Base-by-base conservation (phyloP, 176 grass and related monocot genomes). In the Metroxylon sagu region DNA sequence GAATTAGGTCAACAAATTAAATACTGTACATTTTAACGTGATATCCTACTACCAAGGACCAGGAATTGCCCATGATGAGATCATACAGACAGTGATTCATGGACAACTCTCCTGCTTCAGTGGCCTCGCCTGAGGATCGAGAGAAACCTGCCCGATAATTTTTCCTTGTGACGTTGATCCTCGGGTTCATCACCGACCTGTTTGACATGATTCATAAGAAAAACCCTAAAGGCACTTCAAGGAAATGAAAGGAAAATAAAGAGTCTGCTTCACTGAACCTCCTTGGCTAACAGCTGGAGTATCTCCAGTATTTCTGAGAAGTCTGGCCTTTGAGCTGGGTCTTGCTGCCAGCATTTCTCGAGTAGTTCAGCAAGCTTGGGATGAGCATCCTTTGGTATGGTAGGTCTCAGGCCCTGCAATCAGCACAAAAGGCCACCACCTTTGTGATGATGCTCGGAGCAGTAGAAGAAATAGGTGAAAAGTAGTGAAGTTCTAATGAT, bases 281-380 rank as follows among this genome's bases (percentile, higher is more conserved):
- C 77, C 59, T 82, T 80, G 65, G 61, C 76, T 66, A 88, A 79
- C 17, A 56, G 29, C 25, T 82, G 70, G 15, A 94, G 50, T 61
- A 79, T 82, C 50, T 82, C 84, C 28, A 88, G 49, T 55, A 94
- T 79, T 75, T 94, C 89, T 28, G 77, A 72, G 49, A 94, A 94
- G 15, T 85, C 83, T 74, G 89, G 84, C 64, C 89, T 87, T 52
- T 72, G 62, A 52, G 84, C 60, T 62, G 89, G 89, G 79, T 88
- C 80, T 59, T 75, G 77, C 59, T 82, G 80, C 89, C 89, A 94
- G 70, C 89, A 94, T 68, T 69, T 84, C 59, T 84, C 62, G 54
- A 94, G 84, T 6, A 94, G 71, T 49, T 62, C 60, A 4, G 59
- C 62, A 51, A 94, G 69, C 66, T 70, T 79, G 26, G 89, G 89